A percentile compares a stretch with the other conserved stretches of the same genome.
phyloP scores from a whole-genome alignment of 1,139 yeast species.

The Yamadazyma blattariae region DNA sequence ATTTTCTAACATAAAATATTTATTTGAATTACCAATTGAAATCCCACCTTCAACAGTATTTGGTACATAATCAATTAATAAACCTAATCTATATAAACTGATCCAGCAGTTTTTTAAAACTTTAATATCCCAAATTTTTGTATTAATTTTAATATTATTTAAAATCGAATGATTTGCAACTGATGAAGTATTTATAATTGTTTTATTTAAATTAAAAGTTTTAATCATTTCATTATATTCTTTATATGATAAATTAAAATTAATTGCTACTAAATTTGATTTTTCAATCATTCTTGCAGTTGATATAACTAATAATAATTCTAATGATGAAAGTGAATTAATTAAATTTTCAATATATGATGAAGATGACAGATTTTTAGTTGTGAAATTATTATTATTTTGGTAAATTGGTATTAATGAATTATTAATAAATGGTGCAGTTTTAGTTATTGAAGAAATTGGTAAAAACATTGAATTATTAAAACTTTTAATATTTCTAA shows the following conservation, averaged over 20 bases:
- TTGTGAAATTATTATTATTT: conserved; percentile 19
- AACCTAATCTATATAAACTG: conserved; percentile 33
- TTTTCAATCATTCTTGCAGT: conserved; percentile 71
- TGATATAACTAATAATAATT: conserved; percentile 64
- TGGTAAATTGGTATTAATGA: conserved; percentile 18
- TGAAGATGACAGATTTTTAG: no score
- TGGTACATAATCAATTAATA: conserved; percentile 33
- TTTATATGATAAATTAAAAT: conserved; percentile 73
- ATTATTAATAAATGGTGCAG: conserved; percentile 27
- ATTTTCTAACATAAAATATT: conserved; percentile 37
- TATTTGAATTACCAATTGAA: conserved; percentile 27
- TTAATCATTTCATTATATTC: conserved; percentile 67
- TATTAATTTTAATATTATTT: conserved; percentile 34
- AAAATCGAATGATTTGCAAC: conserved; percentile 37
- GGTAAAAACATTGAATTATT: conserved; percentile 51
- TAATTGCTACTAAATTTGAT: conserved; percentile 53
- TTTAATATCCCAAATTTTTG: conserved; percentile 47
- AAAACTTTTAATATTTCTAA: conserved; percentile 57
- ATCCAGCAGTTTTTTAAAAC: conserved; percentile 59
- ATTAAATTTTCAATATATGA: conserved; percentile 29
- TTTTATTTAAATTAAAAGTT: conserved; percentile 27
- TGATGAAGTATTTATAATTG: conserved; percentile 28
- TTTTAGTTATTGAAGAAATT: conserved; percentile 27
- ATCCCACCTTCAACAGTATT: conserved; percentile 35
- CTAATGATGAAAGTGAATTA: conserved; percentile 61